Conservation (phyloP, 225 moss, liverwort and hornwort genomes). For the Pseudoscleropodium purum region DNA sequence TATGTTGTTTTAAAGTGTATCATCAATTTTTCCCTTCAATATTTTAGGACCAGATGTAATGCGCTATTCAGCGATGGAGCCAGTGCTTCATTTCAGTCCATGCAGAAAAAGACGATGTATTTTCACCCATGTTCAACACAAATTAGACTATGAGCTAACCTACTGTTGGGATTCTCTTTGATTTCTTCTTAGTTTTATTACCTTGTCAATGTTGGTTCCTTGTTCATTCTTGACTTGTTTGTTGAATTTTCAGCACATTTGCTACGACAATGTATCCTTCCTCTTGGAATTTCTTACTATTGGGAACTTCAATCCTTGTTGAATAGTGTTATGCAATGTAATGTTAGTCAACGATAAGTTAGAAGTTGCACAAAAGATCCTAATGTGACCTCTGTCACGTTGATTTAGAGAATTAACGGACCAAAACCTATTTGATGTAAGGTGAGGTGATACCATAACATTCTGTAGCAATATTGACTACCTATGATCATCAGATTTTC, state of each 20-base stretch:
- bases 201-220: background rate
- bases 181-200: background rate
- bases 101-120: background rate
- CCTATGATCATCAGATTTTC: too few relatives aligned
- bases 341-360: background rate
- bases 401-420: background rate
- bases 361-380: background rate
- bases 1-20: background rate
- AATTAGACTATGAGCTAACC: background rate
- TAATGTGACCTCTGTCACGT: background rate
- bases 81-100: background rate
- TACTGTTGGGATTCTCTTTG: background rate
- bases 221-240: background rate
- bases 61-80: background rate
- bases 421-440: background rate
- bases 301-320: background rate
- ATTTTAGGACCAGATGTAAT: background rate
- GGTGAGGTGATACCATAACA: background rate
- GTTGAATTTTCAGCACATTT: background rate
- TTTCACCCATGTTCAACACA: background rate
- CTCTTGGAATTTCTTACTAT: background rate
- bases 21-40: background rate
- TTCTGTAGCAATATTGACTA: too few relatives aligned
- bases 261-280: background rate
- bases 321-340: too few relatives aligned